Evolutionary conservation across 352 stramenopile species (phyloP).

Genomic region (Pythium folliculosum): DNA sequence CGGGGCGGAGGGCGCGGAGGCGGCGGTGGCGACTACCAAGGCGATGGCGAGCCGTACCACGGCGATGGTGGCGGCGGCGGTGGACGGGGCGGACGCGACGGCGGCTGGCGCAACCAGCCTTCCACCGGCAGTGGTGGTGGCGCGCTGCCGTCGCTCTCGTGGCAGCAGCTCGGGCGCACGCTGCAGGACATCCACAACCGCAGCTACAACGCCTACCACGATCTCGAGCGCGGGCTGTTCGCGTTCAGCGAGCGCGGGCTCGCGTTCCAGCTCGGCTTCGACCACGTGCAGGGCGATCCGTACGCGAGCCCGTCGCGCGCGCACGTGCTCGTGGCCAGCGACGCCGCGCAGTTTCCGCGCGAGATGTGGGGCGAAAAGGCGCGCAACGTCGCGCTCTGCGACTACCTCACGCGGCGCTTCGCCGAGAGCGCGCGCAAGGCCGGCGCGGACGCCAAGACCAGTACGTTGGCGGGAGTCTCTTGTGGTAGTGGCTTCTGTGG

Average conservation of each 20-base stretch:
- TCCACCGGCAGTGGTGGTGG: background rate
- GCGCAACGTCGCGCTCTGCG: slow-evolving; percentile 84
- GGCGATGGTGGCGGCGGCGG: slow-evolving; percentile 11
- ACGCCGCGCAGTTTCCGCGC: slow-evolving; percentile 78
- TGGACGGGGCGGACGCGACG: slow-evolving; percentile 5
- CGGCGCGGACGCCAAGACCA: slow-evolving; percentile 65
- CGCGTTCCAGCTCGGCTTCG: slow-evolving; percentile 87
- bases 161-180: slow-evolving; percentile 47
- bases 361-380: slow-evolving; percentile 78
- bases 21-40: slow-evolving; percentile 3
- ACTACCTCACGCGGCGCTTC: slow-evolving; percentile 91
- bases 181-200: slow-evolving; percentile 61
- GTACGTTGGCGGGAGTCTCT: slow-evolving; percentile 10
- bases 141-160: slow-evolving; percentile 31
- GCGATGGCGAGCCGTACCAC: background rate
- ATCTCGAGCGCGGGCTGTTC: slow-evolving; percentile 60
- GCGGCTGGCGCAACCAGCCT: slow-evolving; percentile 20
- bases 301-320: slow-evolving; percentile 95
- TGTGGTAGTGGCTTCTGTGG: no score
- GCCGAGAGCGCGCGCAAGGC: slow-evolving; percentile 52
- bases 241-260: slow-evolving; percentile 33
- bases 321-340: slow-evolving; percentile 81
- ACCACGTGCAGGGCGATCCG: slow-evolving; percentile 94
- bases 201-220: slow-evolving; percentile 88
- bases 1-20: background rate